Evolutionary conservation across 2,329 filamentous ascomycete genomes (phyloP), one percentile per base, ranked within the genome.

Genomic region (Helminthosporium solani): DNA sequence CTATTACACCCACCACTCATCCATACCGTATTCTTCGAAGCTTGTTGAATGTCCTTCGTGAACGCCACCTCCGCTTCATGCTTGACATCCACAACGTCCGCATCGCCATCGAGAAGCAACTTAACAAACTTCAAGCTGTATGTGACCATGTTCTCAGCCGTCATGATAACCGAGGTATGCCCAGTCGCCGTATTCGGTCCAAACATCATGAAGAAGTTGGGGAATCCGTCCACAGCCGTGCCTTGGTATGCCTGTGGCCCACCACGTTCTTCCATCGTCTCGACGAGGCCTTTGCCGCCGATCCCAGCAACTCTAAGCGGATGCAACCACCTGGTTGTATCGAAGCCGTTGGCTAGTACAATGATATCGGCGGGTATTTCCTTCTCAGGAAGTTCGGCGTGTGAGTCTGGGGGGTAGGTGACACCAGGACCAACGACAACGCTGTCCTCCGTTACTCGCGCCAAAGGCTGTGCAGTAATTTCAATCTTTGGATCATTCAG

Each of bases 41-140:
- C 57, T 50, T 60, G 50, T 21, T 73, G 67, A 3, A 81, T 66
- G 40, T 77, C 73, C 3, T 57, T 52, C 5, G 61, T 77, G 64
- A 52, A 71, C 48, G 74, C 94, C 92, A 53, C 84, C 81, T 58
- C 79, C 74, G 46, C 95, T 78, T 69, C 96, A 95, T 70, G 90
- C 84, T 59, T 81, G 75, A 60, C 88, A 87, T 73, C 96, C 87
- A 78, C 91, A 94, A 66, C 94, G 86, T 65, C 94, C 91, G 49
- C 94, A 88, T 58, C 86, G 87, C 92, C 91, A 95, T 75, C 96
- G 89, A 50, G 91, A 15, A 84, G 70, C 2, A 78, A 77, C 55
- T 75, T 75, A 53, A 86, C 77, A 52, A 86, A 75, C 0, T 80
- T 79, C 8, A 86, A 60, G 0, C 78, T 75, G 60, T 80, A 84